Percentiles rank a stretch among this genome's conserved stretches.
These are phyloP conservation scores for Akanthomyces uredinophilus DNA, from an alignment of 2,329 filamentous ascomycete species.

Conservation along the genomic window DNA sequence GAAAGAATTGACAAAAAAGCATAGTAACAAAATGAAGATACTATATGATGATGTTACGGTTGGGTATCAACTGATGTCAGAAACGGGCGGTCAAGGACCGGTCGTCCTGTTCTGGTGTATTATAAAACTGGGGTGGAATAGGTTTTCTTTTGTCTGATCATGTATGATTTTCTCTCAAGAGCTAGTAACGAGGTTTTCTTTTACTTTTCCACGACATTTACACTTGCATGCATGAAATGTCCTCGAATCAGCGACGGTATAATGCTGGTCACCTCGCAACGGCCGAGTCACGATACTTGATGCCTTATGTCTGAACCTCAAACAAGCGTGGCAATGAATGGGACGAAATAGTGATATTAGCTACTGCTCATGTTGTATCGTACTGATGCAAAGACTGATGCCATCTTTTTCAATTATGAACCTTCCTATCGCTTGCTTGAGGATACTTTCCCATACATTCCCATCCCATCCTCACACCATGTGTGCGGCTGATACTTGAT, in stretches of 20 bases:
- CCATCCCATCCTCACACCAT: too few relatives aligned
- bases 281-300: too few relatives aligned
- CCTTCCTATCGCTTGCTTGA: too few relatives aligned
- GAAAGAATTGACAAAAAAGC: neutral
- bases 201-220: neutral
- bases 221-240: neutral
- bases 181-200: constrained; percentile 6
- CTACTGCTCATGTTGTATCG: too few relatives aligned
- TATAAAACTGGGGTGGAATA: neutral
- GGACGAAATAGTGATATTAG: neutral
- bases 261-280: too few relatives aligned
- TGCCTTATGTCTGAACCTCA: too few relatives aligned
- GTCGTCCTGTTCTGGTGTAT: constrained; percentile 1
- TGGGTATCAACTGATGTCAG: neutral
- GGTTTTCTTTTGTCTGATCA: constrained; percentile 6
- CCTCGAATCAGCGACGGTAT: too few relatives aligned
- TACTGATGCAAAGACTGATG: too few relatives aligned
- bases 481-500: too few relatives aligned
- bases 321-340: neutral
- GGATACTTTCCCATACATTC: too few relatives aligned
- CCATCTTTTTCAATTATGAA: too few relatives aligned
- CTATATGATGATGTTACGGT: neutral
- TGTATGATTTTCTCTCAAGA: neutral
- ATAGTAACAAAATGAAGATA: constrained; percentile 5
- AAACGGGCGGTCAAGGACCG: neutral